A percentile compares a stretch with the other conserved stretches of the same genome.
Evolutionary conservation across 768 basidiomycete species (phyloP).

Genomic region (Phaffia tasmanica): DNA sequence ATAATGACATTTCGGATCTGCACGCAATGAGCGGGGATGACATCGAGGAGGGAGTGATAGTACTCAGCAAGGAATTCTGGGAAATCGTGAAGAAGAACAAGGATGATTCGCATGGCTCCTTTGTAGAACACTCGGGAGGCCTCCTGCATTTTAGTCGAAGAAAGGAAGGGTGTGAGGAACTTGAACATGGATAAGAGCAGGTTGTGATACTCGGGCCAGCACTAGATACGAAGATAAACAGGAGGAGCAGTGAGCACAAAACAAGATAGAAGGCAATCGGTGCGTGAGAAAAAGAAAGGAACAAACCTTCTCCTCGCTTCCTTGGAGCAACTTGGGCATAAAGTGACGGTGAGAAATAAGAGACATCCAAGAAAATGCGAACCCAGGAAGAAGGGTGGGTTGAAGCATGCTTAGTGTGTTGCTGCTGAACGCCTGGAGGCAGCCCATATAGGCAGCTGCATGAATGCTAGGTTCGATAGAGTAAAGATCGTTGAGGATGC

Average conservation of each 20-base stretch:
- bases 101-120: slow-evolving; percentile 74
- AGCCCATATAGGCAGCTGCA: slow-evolving; percentile 59
- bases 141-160: slow-evolving; percentile 58
- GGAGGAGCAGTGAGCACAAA: background rate
- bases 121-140: slow-evolving; percentile 80
- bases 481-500: slow-evolving; percentile 81
- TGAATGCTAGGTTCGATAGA: slow-evolving; percentile 74
- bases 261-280: background rate
- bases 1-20: slow-evolving; percentile 95
- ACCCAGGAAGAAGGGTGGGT: slow-evolving; percentile 92
- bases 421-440: slow-evolving; percentile 64
- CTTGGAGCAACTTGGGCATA: slow-evolving; percentile 86
- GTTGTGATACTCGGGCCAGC: slow-evolving; percentile 94
- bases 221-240: slow-evolving; percentile 41
- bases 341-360: slow-evolving; percentile 90
- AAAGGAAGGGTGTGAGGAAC: slow-evolving; percentile 84
- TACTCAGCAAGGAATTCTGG: slow-evolving; percentile 96
- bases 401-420: slow-evolving; percentile 93
- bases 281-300: background rate
- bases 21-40: slow-evolving; percentile 80
- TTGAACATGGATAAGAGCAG: slow-evolving; percentile 85
- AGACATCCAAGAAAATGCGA: slow-evolving; percentile 96
- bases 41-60: slow-evolving; percentile 90
- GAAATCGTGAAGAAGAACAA: slow-evolving; percentile 96
- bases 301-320: slow-evolving; percentile 73